A percentile compares a stretch with the other conserved stretches of the same genome.
Conservation (phyloP, 2,329 filamentous ascomycete genomes). For the Pseudocercospora musae region DNA sequence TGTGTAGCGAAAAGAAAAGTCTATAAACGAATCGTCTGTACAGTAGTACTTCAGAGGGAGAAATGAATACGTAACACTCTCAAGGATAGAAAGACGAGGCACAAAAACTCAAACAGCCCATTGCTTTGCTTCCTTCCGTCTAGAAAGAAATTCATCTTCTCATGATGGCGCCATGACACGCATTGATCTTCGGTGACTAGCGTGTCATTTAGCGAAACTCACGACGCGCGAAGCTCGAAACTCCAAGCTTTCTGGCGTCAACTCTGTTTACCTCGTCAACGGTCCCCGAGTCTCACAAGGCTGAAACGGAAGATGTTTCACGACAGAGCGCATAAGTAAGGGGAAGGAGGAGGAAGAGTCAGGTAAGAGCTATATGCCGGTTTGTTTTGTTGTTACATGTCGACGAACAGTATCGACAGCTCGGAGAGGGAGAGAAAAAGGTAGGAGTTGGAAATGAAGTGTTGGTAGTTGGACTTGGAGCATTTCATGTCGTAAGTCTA, state of each 20-base stretch:
- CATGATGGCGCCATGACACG: too few species aligned
- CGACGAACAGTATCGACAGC: background rate
- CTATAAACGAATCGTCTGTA: too few species aligned
- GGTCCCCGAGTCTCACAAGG: background rate
- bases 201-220: background rate
- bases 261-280: background rate
- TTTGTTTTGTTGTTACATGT: background rate
- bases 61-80: too few species aligned
- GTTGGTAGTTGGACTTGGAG: background rate
- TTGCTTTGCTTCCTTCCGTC: too few species aligned
- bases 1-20: too few species aligned
- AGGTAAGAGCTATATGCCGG: background rate
- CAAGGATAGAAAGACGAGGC: too few species aligned
- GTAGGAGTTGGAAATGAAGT: background rate
- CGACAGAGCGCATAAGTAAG: background rate
- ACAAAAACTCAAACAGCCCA: too few species aligned
- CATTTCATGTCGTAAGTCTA: background rate
- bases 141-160: too few species aligned
- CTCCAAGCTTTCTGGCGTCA: background rate
- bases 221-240: background rate
- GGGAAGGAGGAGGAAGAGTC: background rate
- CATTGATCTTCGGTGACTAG: too few species aligned
- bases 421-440: background rate
- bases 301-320: background rate
- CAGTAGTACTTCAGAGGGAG: too few species aligned